These are phyloP conservation scores for Phytophthora cryptogea DNA, from an alignment of 352 stramenopile genomes.

Conservation along the genomic window DNA sequence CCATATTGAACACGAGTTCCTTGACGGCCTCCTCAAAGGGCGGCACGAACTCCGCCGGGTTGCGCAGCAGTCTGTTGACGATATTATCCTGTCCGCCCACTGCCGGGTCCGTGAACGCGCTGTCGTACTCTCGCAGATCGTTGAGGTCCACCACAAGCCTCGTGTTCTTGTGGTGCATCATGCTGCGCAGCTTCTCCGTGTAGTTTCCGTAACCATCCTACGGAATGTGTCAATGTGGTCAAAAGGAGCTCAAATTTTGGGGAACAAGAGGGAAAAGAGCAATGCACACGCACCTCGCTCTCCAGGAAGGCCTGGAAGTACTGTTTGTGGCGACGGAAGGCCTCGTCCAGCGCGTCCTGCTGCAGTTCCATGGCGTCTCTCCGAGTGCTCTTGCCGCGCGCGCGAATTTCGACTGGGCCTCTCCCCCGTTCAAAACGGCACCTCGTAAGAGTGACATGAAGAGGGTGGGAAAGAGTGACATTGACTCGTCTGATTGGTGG, in stretches of 20 bases:
- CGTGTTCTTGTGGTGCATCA: conserved; percentile 77
- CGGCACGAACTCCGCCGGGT: conserved; percentile 83
- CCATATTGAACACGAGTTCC: conserved; percentile 79
- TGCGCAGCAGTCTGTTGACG: conserved; percentile 66
- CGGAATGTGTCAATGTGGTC: not conserved
- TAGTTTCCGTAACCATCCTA: conserved; percentile 69
- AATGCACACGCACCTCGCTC: conserved; percentile 60
- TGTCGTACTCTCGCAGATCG: conserved; percentile 91
- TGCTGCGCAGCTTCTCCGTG: conserved; percentile 75
- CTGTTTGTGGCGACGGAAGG: conserved; percentile 87
- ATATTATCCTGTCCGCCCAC: conserved; percentile 74
- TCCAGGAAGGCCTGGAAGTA: conserved; percentile 87
- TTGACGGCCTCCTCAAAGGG: conserved; percentile 86
- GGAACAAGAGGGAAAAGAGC: not conserved
- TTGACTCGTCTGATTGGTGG: conserved; percentile 4
- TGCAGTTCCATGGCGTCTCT: conserved; percentile 70
- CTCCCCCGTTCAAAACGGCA: conserved; percentile 20
- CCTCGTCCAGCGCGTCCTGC: conserved; percentile 84
- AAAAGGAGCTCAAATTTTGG: not conserved
- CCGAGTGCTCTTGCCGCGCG: conserved; percentile 18
- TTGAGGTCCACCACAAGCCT: conserved; percentile 91
- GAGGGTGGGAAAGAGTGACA: conserved; percentile 9
- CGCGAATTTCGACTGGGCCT: conserved; percentile 31
- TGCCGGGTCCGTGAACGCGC: conserved; percentile 69
- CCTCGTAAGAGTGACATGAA: conserved; percentile 4